These are phyloP conservation scores for Pseudocercospora cruenta DNA, from an alignment of 2,329 filamentous ascomycete species.

Conservation along the genomic window DNA sequence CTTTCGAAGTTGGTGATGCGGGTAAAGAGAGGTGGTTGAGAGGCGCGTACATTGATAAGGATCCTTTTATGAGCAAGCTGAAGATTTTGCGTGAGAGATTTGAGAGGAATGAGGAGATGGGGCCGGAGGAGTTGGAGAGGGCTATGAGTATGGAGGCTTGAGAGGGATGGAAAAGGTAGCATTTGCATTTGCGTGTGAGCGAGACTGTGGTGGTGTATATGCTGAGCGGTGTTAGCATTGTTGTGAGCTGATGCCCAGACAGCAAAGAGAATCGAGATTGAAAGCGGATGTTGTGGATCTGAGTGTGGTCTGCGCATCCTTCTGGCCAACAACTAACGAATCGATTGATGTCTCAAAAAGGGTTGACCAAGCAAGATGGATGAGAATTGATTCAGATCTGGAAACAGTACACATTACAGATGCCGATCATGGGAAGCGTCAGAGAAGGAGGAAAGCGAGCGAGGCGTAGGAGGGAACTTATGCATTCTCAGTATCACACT, in stretches of 20 bases:
- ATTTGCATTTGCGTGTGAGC: not conserved
- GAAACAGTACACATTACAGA: no score
- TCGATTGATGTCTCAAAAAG: no score
- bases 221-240: not conserved
- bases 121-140: not conserved
- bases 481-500: no score
- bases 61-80: constrained; percentile 57
- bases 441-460: no score
- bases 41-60: constrained; percentile 78
- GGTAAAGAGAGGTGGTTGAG: constrained; percentile 74
- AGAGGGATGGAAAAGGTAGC: not conserved
- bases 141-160: not conserved
- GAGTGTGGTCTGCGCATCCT: no score
- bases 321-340: no score
- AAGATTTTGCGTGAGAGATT: constrained; percentile 28
- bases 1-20: constrained; percentile 70
- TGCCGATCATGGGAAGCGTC: no score
- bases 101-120: not conserved
- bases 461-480: no score
- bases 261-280: not conserved
- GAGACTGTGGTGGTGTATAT: not conserved
- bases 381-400: no score
- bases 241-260: not conserved
- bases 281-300: no score
- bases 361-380: no score